Evolutionary conservation across 768 basidiomycete species (phyloP), one percentile per base, ranked within the genome.

Genomic region (Russula griseocarnosa): DNA sequence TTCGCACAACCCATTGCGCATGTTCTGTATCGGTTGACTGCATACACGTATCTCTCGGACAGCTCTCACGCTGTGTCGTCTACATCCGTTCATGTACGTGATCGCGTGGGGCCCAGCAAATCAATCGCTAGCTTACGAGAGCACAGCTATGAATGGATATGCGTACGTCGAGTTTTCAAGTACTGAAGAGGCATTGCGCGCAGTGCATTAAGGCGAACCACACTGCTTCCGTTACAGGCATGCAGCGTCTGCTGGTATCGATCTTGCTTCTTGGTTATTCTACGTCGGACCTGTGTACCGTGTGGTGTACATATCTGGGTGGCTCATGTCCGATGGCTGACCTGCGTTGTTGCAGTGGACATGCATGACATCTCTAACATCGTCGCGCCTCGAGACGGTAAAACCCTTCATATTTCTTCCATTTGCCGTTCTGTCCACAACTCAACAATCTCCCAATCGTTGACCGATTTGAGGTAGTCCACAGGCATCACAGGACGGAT

Each of bases 131-230:
- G 18, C 30, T 55, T 9, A 51, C 44, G 18, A 3, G 16, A 10
- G 22, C n/a, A 14, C 16, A 63, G 57, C 52, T 0, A 30, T 5
- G 46, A 38, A 34, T 28, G 66, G 66, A 24, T 66, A 57, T 36
- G 62, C 62, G 9, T 57, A 66, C 36, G 32, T 63, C 22, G 66
- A 64, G 54, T 64, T 64, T 58, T 44, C 62, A 26, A 58, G 52
- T 5, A 55, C 52, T 11, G 57, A 65, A 42, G 56, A 55, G 10
- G 58, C 66, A 7, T 28, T 58, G 1, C 56, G 62, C 4, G 66
- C 57, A 24, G 62, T 49, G 16, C 46, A 54, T 22, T 32, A 58
- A 38, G 62, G 62, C 18, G 58, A 36, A 3, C 40, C 30, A 5
- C 54, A 55, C 34, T 14, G 66, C 14, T 66, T 66, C 49, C 44